A percentile compares a stretch with the other conserved stretches of the same genome.
phyloP scores from a whole-genome alignment of 345 rosid species.

The Gossypioides kirkii region DNA sequence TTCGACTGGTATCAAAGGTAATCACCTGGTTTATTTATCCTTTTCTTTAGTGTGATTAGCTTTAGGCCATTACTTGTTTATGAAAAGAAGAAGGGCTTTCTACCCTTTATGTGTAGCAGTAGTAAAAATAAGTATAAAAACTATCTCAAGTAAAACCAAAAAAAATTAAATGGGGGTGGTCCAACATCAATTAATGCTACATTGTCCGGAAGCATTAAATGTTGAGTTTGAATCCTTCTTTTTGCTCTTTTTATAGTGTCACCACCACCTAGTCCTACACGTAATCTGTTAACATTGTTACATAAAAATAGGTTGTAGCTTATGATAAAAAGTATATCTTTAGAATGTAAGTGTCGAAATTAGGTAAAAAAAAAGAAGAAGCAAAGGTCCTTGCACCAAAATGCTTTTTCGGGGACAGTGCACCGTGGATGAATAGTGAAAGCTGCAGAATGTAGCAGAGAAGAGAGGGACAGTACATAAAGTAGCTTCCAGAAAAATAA shows the following conservation, averaged over 20 bases:
- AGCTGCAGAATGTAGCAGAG: background rate
- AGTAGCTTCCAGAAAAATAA: constrained; percentile 6
- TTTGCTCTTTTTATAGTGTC: background rate
- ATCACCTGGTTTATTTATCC: background rate
- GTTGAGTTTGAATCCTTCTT: too few relatives aligned
- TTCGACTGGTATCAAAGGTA: background rate
- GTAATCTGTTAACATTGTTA: background rate
- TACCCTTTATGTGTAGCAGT: too few relatives aligned
- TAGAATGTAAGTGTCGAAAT: background rate
- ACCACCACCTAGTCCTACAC: background rate
- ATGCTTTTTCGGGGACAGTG: background rate
- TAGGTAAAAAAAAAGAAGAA: background rate
- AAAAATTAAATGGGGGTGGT: too few relatives aligned
- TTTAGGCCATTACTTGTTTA: background rate
- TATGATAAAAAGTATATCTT: too few relatives aligned
- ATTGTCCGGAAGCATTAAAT: too few relatives aligned
- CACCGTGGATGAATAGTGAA: background rate
- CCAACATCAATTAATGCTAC: too few relatives aligned
- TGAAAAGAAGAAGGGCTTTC: background rate
- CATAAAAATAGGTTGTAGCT: background rate
- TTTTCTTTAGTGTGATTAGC: background rate
- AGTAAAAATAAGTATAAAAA: background rate
- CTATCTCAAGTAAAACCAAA: too few relatives aligned
- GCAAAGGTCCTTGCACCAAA: background rate
- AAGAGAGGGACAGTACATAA: constrained; percentile 5